A percentile compares a stretch with the other conserved stretches of the same genome.
Conservation (phyloP, 2,329 filamentous ascomycete genomes). For the Coniella lustricola region DNA sequence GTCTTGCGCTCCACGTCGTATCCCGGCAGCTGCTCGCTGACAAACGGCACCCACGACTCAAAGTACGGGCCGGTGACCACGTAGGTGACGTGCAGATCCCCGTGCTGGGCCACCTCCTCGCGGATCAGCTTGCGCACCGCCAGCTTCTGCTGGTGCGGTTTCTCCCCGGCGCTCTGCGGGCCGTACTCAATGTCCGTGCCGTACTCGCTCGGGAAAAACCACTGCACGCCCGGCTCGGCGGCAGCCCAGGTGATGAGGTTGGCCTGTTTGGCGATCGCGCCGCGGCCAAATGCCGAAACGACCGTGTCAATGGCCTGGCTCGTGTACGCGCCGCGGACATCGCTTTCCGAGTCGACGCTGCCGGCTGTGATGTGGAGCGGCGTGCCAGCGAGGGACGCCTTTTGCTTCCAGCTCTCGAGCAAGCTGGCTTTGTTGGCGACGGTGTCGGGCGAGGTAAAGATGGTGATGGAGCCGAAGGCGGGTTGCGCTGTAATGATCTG, state of each 20-base stretch:
- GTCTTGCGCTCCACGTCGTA: conserved; percentile 52
- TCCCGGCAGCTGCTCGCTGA: conserved; percentile 37
- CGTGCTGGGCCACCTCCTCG: conserved; percentile 34
- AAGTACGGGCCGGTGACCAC: conserved; percentile 64
- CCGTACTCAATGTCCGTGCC: conserved; percentile 59
- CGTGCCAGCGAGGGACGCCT: conserved; percentile 35
- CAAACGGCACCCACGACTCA: conserved; percentile 51
- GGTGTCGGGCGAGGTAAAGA: conserved; percentile 41
- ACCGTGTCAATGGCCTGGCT: conserved; percentile 55
- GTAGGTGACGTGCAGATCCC: conserved; percentile 54
- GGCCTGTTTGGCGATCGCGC: conserved; percentile 54
- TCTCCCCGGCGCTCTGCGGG: conserved; percentile 50
- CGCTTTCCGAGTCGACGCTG: conserved; percentile 42
- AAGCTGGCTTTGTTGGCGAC: conserved; percentile 40
- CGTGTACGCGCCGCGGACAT: conserved; percentile 49
- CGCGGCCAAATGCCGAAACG: conserved; percentile 57
- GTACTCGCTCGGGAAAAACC: conserved; percentile 64
- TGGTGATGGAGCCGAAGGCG: conserved; percentile 26
- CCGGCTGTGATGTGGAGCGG: conserved; percentile 43
- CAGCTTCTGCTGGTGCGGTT: conserved; percentile 63
- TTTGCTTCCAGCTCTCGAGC: conserved; percentile 33
- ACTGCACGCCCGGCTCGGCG: conserved; percentile 40
- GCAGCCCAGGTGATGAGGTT: conserved; percentile 55
- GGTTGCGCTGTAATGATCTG: conserved; percentile 29
- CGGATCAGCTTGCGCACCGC: conserved; percentile 57